Conservation (phyloP, 495 filamentous ascomycete species). For the Penicillium subrubescens region DNA sequence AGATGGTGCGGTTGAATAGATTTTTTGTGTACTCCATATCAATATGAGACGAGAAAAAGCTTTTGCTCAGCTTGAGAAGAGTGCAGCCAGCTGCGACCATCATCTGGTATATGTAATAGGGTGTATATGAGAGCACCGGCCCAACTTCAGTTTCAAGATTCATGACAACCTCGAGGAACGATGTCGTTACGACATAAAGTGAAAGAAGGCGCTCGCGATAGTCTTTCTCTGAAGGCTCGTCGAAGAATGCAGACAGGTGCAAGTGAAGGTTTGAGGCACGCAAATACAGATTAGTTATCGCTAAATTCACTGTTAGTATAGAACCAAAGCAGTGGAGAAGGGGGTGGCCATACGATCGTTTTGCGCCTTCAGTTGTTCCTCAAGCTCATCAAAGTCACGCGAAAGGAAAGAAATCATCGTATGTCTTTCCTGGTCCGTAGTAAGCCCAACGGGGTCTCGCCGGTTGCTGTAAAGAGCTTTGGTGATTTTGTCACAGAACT, state of each 20-base stretch:
- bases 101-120: conserved; percentile 92
- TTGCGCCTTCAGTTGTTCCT: conserved; percentile 44
- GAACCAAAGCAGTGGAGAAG: not conserved
- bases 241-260: conserved; percentile 85
- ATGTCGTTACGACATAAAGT: conserved; percentile 73
- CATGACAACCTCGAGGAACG: conserved; percentile 74
- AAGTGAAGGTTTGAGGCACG: conserved; percentile 81
- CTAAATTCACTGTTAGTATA: conserved; percentile 41
- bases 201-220: conserved; percentile 78
- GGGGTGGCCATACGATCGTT: conserved; percentile 42
- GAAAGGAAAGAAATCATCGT: conserved; percentile 62
- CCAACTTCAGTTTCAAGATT: conserved; percentile 54
- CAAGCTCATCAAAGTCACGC: conserved; percentile 55
- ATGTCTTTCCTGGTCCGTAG: conserved; percentile 67
- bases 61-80: conserved; percentile 81
- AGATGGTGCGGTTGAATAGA: conserved; percentile 76
- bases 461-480: conserved; percentile 81
- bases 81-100: conserved; percentile 85
- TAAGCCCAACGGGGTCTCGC: conserved; percentile 72
- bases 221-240: conserved; percentile 69
- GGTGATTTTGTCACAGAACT: conserved; percentile 84
- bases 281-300: conserved; percentile 71
- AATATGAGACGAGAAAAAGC: conserved; percentile 71
- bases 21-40: conserved; percentile 72
- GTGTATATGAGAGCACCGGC: conserved; percentile 66